phyloP scores from a whole-genome alignment of 2,329 filamentous ascomycete species.

The Amauroascus verrucosus region DNA sequence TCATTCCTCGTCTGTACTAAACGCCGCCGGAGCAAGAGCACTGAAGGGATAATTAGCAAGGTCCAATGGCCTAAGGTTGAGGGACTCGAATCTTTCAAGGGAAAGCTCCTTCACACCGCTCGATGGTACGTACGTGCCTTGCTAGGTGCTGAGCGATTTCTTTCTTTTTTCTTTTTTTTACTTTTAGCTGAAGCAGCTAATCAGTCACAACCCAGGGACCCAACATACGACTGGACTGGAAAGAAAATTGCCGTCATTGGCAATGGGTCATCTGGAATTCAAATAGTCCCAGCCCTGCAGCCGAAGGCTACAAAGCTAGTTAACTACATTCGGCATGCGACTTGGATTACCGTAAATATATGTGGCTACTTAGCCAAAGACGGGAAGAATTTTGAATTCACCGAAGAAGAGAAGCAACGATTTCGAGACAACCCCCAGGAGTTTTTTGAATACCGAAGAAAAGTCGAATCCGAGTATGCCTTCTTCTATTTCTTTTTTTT shows the following conservation, averaged over 20 bases:
- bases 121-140: constrained; percentile 25
- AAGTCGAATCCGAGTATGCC: constrained; percentile 19
- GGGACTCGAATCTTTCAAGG: constrained; percentile 39
- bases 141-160: background rate
- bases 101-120: constrained; percentile 37
- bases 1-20: background rate
- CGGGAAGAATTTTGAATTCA: constrained; percentile 8
- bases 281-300: constrained; percentile 31
- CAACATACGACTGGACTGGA: constrained; percentile 25
- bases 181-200: background rate
- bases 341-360: constrained; percentile 18
- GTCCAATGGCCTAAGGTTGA: constrained; percentile 39
- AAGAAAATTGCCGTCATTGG: constrained; percentile 24
- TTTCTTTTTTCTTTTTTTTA: constrained; percentile 11
- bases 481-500: background rate
- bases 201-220: background rate
- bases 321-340: constrained; percentile 18
- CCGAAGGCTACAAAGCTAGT: constrained; percentile 8
- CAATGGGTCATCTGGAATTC: constrained; percentile 32
- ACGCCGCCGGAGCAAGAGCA: background rate
- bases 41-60: background rate
- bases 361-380: constrained; percentile 4
- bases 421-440: constrained; percentile 20
- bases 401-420: constrained; percentile 22
- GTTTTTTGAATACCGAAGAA: constrained; percentile 28